Evolutionary conservation across 257 asterid genomes (phyloP).

Genomic region (Eucommia ulmoides): DNA sequence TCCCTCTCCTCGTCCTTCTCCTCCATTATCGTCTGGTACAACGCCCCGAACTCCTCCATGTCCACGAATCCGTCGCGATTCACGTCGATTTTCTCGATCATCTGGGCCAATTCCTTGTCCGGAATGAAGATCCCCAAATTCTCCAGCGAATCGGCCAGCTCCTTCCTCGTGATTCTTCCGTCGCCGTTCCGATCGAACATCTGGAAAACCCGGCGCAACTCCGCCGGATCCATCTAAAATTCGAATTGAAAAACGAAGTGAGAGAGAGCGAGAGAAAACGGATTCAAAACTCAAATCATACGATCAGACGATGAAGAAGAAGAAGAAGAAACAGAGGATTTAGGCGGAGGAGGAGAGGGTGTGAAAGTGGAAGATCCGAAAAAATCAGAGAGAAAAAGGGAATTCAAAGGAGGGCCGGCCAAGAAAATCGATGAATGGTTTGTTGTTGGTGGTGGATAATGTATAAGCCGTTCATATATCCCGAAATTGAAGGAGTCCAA

Average conservation of each 20-base stretch:
- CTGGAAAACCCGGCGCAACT: conserved; percentile 26
- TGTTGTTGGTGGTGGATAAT: no score
- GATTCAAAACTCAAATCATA: no score
- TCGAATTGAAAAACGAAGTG: not conserved
- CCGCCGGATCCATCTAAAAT: conserved; percentile 21
- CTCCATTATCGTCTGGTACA: conserved; percentile 22
- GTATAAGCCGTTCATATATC: no score
- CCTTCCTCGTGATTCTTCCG: conserved; percentile 24
- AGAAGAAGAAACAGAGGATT: no score
- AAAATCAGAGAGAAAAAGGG: no score
- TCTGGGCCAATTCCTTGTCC: conserved; percentile 22
- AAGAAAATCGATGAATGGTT: no score
- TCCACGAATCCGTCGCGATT: conserved; percentile 28
- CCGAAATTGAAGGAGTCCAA: no score
- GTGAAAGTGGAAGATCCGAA: no score
- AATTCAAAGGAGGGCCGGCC: no score
- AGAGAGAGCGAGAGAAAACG: not conserved
- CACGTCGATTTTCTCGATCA: conserved; percentile 28
- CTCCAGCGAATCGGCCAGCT: conserved; percentile 19
- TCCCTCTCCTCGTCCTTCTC: conserved; percentile 31
- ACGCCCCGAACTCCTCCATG: conserved; percentile 26
- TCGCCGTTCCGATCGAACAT: conserved; percentile 35
- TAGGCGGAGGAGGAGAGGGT: no score
- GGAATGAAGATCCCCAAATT: conserved; percentile 30
- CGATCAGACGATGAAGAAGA: no score